Percentiles rank a stretch among this genome's conserved stretches.
Conservation (phyloP, 192 early-diverging fungal species). For the Linnemannia hyalina region DNA sequence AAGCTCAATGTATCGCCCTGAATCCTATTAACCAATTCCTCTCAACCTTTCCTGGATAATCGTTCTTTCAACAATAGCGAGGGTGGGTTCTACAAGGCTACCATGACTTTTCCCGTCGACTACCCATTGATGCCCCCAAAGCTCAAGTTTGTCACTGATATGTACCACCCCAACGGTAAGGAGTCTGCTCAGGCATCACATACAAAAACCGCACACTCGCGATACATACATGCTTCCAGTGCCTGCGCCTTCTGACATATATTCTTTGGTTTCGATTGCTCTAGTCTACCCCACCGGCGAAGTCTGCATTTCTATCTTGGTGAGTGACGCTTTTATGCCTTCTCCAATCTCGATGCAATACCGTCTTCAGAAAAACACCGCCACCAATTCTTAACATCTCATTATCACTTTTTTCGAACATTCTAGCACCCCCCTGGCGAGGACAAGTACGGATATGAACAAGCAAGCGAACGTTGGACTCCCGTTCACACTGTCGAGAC, state of each 20-base stretch:
- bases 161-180: slow-evolving; percentile 94
- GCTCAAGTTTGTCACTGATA: slow-evolving; percentile 83
- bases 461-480: slow-evolving; percentile 91
- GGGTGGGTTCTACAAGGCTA: slow-evolving; percentile 94
- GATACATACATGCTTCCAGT: not conserved
- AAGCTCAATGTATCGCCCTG: not conserved
- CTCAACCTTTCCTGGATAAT: not conserved
- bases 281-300: slow-evolving; percentile 89
- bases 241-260: not conserved
- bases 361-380: not conserved
- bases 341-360: not conserved
- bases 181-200: not conserved
- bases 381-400: not conserved
- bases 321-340: slow-evolving; percentile 48
- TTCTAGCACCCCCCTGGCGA: slow-evolving; percentile 78
- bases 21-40: not conserved
- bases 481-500: slow-evolving; percentile 96
- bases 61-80: slow-evolving; percentile 69
- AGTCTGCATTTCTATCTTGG: slow-evolving; percentile 97
- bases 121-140: slow-evolving; percentile 94
- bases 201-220: not conserved
- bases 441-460: slow-evolving; percentile 93
- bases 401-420: slow-evolving; percentile 1
- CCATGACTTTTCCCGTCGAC: slow-evolving; percentile 74
- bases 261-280: not conserved